phyloP scores from a whole-genome alignment of 2,329 filamentous ascomycete genomes.

The Fusarium goolgardi region DNA sequence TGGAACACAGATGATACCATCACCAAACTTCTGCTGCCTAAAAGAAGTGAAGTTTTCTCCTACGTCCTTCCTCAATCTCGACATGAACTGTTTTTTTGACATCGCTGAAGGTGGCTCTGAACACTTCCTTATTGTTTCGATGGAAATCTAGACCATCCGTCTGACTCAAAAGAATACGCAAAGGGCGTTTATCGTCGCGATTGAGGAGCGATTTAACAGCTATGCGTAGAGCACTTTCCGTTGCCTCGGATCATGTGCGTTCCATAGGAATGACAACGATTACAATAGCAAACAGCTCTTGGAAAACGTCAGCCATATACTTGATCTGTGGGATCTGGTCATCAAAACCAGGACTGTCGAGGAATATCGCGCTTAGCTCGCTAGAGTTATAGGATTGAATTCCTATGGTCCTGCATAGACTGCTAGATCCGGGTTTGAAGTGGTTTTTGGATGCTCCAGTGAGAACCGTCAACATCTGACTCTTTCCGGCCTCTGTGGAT shows the following conservation, averaged over 20 bases:
- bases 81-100: conserved; percentile 10
- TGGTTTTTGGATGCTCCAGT: neutral
- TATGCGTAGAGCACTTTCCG: neutral
- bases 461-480: conserved; percentile 4
- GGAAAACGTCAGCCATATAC: conserved; percentile 10
- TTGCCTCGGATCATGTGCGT: neutral
- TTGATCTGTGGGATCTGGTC: conserved; percentile 7
- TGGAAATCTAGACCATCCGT: neutral
- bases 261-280: conserved; percentile 15
- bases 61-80: neutral
- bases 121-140: neutral
- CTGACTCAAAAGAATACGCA: conserved; percentile 3
- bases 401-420: neutral
- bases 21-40: neutral
- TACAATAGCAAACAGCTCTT: conserved; percentile 1
- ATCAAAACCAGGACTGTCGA: conserved; percentile 3
- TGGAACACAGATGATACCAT: neutral
- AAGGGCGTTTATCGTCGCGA: neutral
- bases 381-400: conserved; percentile 3
- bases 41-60: neutral
- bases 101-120: neutral
- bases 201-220: neutral
- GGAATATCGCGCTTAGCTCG: neutral
- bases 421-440: conserved; percentile 11
- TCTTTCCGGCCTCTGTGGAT: conserved; percentile 4